Evolutionary conservation across 1,284 basidiomycete genomes (phyloP), one percentile per base, ranked within the genome.

Genomic region (Puccinia novopanici): DNA sequence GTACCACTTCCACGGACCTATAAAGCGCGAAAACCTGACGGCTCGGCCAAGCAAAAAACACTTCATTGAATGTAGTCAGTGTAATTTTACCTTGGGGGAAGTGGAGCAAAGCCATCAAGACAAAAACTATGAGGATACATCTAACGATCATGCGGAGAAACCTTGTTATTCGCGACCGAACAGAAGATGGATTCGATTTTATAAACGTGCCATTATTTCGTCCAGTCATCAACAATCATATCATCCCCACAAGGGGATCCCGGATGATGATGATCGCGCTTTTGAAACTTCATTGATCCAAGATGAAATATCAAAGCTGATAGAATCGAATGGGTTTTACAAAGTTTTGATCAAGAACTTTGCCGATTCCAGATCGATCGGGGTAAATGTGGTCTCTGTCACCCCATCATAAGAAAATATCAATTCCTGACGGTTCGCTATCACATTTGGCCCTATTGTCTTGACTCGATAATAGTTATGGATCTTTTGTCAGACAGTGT

Each of bases 281-380:
- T 75, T 75, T 24, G 70, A 72, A 40, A 15, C 40, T 22, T 40
- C 52, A 12, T 40, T 72, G 52, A 17, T 72, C 50, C 30, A 72
- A 3, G 55, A 75, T 59, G 73, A 75, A 30, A 48, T 75, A 30
- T 57, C 48, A 6, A 59, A 63, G 40, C 19, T 75, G 30, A 27
- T 75, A 13, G 73, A 75, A 61, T 75, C 73, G 2, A 63, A 61
- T 30, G 73, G 73, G 3, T 59, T 75, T 48, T 75, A 75, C 40
- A 75, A 75, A 24, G n/a, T 75, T 8, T 48, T 61, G 57, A 42
- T 75, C 40, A 59, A 75, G 52, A 72, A 72, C 34, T 34, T 55
- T 4, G 34, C 9, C 30, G 52, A 72, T 55, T 55, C 52, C 5
- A 17, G 50, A 19, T 30, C 52, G 48, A 52, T 72, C 9, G 70